Base-by-base conservation (phyloP, 129 eudicot genomes). In the Heracleum sosnowskyi region DNA sequence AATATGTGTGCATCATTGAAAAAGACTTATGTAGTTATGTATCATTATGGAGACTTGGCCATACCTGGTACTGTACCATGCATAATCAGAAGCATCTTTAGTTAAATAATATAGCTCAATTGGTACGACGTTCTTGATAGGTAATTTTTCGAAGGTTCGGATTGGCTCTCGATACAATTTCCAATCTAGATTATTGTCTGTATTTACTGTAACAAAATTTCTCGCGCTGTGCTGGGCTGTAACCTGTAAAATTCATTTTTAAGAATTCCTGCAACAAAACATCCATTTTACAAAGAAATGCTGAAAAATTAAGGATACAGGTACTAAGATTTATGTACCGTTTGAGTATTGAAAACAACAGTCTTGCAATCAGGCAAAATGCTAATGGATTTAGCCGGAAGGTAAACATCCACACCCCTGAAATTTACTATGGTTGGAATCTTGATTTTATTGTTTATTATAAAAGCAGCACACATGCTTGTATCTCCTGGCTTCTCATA, bases 301-400 rank as follows among this genome's bases (percentile, higher is more conserved):
- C 5, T 24, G 13, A 55, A 24, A 55, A 24, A 55, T 8, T 28
- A 60, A 60, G 68, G 29, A 10, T 0, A 60, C 29, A 29, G 68
- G 68, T 26, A 29, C 26, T 60, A 12, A 16, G 9, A 66, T 15
- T 31, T 81, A 28, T 28, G 7, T 44, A 94, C 99, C 76, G 81
- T 81, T 62, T 85, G 82, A 12, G 96, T 85, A 80, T 89, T 91
- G 78, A 41, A 90, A 55, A 88, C 90, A 1, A 92, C 87, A 31
- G 90, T 95, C 81, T 90, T 90, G 90, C 98, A 95, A 81, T 95
- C 97, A 41, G 98, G 98, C 62, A 95, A 90, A 78, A 91, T 87
- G 84, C 90, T 89, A 17, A 91, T 87, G 29, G 98, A 95, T 77
- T 89, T 89, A 17, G 84, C 66, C 0, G 97, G 91, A 18, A 95